Conservation (phyloP, 306 rosid genomes). For the Citrullus colocynthis region DNA sequence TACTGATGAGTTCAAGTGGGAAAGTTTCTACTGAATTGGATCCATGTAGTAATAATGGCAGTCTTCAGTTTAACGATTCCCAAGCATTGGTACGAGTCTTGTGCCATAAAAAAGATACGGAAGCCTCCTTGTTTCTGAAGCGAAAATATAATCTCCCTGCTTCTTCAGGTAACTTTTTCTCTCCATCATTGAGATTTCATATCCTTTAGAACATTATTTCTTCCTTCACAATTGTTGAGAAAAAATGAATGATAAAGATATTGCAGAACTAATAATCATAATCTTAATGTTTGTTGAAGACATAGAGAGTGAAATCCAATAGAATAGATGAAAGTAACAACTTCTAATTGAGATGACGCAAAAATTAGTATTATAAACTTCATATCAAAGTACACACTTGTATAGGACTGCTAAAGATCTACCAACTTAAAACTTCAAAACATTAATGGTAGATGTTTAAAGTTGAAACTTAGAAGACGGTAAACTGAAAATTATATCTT, state of each 20-base stretch:
- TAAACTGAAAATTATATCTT: no score
- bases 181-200: background rate
- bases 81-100: slow-evolving; percentile 34
- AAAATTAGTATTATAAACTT: background rate
- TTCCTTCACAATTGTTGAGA: background rate
- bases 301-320: background rate
- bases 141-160: slow-evolving; percentile 36
- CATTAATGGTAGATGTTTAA: no score
- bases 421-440: background rate
- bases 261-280: background rate
- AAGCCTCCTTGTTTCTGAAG: slow-evolving; percentile 40
- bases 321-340: background rate
- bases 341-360: background rate
- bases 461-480: no score
- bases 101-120: slow-evolving; percentile 45
- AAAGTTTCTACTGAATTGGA: slow-evolving; percentile 24
- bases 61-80: slow-evolving; percentile 15
- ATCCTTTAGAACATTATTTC: background rate
- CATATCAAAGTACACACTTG: background rate
- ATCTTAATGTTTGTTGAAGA: background rate
- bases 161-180: slow-evolving; percentile 31
- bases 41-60: slow-evolving; percentile 12
- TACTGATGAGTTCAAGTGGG: slow-evolving; percentile 42
- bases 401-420: background rate
- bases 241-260: background rate